phyloP scores from a whole-genome alignment of 129 eudicot species.

The Arctium minus region DNA sequence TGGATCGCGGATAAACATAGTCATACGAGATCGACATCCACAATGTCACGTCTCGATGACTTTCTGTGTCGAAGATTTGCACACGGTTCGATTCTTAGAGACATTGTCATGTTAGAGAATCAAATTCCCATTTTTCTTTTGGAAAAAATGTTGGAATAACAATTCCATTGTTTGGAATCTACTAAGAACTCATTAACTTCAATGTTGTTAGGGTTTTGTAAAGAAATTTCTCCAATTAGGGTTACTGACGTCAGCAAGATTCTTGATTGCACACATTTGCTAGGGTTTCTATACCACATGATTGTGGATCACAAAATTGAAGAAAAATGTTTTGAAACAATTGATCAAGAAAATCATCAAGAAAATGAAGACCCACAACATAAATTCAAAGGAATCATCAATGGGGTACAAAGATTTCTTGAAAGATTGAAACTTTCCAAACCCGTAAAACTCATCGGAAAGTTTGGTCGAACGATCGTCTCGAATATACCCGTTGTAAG shows the following conservation, averaged over 20 bases:
- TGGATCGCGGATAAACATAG: too few relatives aligned
- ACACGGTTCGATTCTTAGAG: slow-evolving; percentile 49
- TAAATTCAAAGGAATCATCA: background rate
- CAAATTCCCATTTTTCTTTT: slow-evolving; percentile 50
- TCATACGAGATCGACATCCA: slow-evolving; percentile 28
- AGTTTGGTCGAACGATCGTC: slow-evolving; percentile 30
- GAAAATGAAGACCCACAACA: slow-evolving; percentile 7
- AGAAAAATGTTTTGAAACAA: slow-evolving; percentile 15
- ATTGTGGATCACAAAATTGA: slow-evolving; percentile 34
- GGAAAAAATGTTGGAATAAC: slow-evolving; percentile 34
- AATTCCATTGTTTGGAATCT: slow-evolving; percentile 14
- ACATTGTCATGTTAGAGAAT: slow-evolving; percentile 61
- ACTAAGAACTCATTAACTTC: slow-evolving; percentile 29
- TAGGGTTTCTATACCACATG: slow-evolving; percentile 48
- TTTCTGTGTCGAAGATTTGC: slow-evolving; percentile 33
- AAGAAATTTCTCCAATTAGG: slow-evolving; percentile 50
- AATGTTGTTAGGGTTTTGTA: slow-evolving; percentile 37
- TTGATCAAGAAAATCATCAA: slow-evolving; percentile 15
- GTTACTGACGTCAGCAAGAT: slow-evolving; percentile 15
- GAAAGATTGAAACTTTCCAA: slow-evolving; percentile 18
- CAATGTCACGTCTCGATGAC: slow-evolving; percentile 33
- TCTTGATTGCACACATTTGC: slow-evolving; percentile 32
- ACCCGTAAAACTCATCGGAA: slow-evolving; percentile 27
- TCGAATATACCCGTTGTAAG: slow-evolving; percentile 38
- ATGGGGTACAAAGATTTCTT: slow-evolving; percentile 12